Conservation (phyloP, 768 basidiomycete genomes). For the Podaxis mareebaensis region DNA sequence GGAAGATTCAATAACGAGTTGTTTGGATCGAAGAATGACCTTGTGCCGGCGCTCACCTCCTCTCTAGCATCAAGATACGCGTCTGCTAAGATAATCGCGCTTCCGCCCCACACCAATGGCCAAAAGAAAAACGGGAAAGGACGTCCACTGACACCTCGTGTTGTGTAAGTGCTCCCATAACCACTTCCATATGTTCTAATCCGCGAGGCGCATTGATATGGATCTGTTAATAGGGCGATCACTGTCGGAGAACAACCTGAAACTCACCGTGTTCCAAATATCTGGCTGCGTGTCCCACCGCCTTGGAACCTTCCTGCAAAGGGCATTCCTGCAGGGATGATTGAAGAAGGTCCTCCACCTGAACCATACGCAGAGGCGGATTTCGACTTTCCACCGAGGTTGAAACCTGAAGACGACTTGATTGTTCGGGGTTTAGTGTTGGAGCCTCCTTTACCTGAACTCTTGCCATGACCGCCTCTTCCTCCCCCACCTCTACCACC, state of each 20-base stretch:
- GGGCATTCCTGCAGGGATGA: slow-evolving; percentile 39
- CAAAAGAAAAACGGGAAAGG: slow-evolving; percentile 65
- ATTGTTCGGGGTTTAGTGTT: neutral
- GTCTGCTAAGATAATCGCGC: slow-evolving; percentile 18
- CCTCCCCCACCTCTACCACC: slow-evolving; percentile 7
- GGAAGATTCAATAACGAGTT: neutral
- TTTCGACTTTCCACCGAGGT: slow-evolving; percentile 3
- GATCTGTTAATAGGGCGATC: neutral
- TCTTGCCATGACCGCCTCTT: neutral
- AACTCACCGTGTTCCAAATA: slow-evolving; percentile 45
- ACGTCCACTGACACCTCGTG: slow-evolving; percentile 44
- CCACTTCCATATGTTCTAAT: slow-evolving; percentile 58
- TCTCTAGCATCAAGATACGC: neutral
- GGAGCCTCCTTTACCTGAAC: slow-evolving; percentile 6
- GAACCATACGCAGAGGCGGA: slow-evolving; percentile 10
- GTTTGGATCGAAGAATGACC: neutral
- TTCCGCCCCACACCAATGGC: slow-evolving; percentile 51
- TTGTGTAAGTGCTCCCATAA: slow-evolving; percentile 38
- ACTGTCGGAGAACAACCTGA: neutral
- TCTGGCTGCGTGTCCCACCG: slow-evolving; percentile 43
- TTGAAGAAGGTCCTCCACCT: slow-evolving; percentile 24
- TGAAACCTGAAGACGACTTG: neutral
- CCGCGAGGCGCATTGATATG: neutral
- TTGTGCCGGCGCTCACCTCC: neutral
- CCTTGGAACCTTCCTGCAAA: slow-evolving; percentile 50